These are phyloP conservation scores for Nakazawaea laoshanensis DNA, from an alignment of 805 yeast genomes.

Conservation along the genomic window DNA sequence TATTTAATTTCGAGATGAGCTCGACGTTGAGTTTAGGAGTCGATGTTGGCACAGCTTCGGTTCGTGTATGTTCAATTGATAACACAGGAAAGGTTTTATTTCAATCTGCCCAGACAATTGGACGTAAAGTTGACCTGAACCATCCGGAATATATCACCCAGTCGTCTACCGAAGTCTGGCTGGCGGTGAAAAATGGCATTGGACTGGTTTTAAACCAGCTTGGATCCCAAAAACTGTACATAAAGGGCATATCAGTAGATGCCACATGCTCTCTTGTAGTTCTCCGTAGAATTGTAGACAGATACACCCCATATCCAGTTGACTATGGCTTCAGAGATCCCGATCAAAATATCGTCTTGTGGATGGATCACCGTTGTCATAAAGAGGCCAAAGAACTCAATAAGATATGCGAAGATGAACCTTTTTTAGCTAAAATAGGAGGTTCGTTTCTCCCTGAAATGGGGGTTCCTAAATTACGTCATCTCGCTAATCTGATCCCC, in stretches of 20 bases:
- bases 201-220: conserved; percentile 11
- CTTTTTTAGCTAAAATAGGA: conserved; percentile 23
- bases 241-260: conserved; percentile 29
- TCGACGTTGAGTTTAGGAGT: conserved; percentile 85
- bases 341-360: conserved; percentile 36
- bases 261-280: conserved; percentile 59
- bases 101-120: background rate
- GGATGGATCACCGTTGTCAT: conserved; percentile 50
- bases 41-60: conserved; percentile 60
- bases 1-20: conserved; percentile 16
- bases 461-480: conserved; percentile 45
- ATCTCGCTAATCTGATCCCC: conserved; percentile 22
- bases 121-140: conserved; percentile 15
- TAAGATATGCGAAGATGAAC: conserved; percentile 15
- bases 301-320: conserved; percentile 24
- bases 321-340: conserved; percentile 15
- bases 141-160: conserved; percentile 27
- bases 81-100: conserved; percentile 13
- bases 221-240: background rate
- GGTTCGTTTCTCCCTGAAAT: conserved; percentile 45
- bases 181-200: conserved; percentile 16
- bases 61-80: conserved; percentile 28
- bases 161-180: conserved; percentile 29
- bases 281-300: conserved; percentile 16
- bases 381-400: conserved; percentile 25